phyloP scores from a whole-genome alignment of 345 rosid species.

The Erucastrum elatum region DNA sequence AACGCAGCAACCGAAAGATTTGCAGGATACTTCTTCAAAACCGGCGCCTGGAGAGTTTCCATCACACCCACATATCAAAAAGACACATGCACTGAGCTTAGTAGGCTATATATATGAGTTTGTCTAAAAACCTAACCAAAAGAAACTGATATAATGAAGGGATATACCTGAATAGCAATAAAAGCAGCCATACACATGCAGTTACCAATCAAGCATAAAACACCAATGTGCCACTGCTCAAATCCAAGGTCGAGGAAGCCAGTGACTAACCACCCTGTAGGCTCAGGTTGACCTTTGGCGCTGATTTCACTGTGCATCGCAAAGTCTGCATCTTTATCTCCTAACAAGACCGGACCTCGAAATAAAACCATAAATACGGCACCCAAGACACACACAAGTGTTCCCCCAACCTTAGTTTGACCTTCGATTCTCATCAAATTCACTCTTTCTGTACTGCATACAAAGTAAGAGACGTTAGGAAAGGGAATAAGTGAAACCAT shows the following conservation, averaged over 20 bases:
- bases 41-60: slow-evolving; percentile 63
- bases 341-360: slow-evolving; percentile 85
- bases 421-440: slow-evolving; percentile 81
- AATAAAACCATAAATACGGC: slow-evolving; percentile 83
- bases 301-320: slow-evolving; percentile 54
- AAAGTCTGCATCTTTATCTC: slow-evolving; percentile 56
- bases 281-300: slow-evolving; percentile 89
- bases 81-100: slow-evolving; percentile 19
- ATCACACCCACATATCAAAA: slow-evolving; percentile 10
- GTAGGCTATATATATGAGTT: neutral
- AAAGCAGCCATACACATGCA: slow-evolving; percentile 97
- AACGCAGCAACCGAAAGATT: slow-evolving; percentile 79
- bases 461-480: slow-evolving; percentile 19
- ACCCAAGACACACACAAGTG: slow-evolving; percentile 77
- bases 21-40: slow-evolving; percentile 81
- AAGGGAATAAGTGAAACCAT: slow-evolving; percentile 9
- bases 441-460: slow-evolving; percentile 96
- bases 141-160: slow-evolving; percentile 9
- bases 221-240: slow-evolving; percentile 86
- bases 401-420: slow-evolving; percentile 86
- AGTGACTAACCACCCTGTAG: slow-evolving; percentile 71
- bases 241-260: slow-evolving; percentile 61
- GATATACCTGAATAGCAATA: slow-evolving; percentile 91
- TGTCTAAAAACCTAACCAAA: slow-evolving; percentile 13
- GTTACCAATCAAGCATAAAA: slow-evolving; percentile 91